Conservation (phyloP, 352 stramenopile species). For the Phytophthora vignae region DNA sequence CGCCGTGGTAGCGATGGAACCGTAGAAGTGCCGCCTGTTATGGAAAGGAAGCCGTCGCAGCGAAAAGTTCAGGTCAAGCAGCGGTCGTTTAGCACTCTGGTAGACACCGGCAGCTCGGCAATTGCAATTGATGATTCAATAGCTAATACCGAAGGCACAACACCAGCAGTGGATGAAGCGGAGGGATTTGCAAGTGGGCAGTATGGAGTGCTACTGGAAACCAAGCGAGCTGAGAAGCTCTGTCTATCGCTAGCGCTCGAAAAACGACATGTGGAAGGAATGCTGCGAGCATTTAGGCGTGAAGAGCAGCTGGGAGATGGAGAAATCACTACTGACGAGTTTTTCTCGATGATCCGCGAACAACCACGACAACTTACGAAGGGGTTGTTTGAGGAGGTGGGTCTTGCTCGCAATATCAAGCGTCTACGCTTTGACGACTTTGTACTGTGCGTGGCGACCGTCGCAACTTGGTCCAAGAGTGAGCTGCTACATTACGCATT, state of each 20-base stretch:
- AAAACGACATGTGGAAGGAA: slow-evolving; percentile 46
- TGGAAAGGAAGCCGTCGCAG: slow-evolving; percentile 1
- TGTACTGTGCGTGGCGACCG: slow-evolving; percentile 60
- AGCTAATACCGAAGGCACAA: not conserved
- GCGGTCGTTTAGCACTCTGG: not conserved
- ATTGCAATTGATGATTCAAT: not conserved
- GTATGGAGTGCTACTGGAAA: slow-evolving; percentile 63
- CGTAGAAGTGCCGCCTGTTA: not conserved
- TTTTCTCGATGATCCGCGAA: slow-evolving; percentile 62
- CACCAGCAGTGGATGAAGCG: not conserved
- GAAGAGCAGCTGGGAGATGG: slow-evolving; percentile 57
- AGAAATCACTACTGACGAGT: slow-evolving; percentile 69
- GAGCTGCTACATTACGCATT: slow-evolving; percentile 75
- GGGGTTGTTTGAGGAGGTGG: slow-evolving; percentile 62
- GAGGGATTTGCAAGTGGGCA: not conserved
- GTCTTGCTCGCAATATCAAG: slow-evolving; percentile 35
- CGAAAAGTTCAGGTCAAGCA: slow-evolving; percentile 9
- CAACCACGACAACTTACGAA: slow-evolving; percentile 65
- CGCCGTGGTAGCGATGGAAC: not conserved
- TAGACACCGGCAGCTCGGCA: not conserved
- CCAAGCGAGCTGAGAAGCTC: slow-evolving; percentile 53
- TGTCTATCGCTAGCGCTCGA: slow-evolving; percentile 58
- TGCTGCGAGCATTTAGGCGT: slow-evolving; percentile 46
- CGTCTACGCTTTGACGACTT: slow-evolving; percentile 72
- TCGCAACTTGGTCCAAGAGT: slow-evolving; percentile 54